Conservation (phyloP, 1,284 basidiomycete species). For the Tylopilus sp. region DNA sequence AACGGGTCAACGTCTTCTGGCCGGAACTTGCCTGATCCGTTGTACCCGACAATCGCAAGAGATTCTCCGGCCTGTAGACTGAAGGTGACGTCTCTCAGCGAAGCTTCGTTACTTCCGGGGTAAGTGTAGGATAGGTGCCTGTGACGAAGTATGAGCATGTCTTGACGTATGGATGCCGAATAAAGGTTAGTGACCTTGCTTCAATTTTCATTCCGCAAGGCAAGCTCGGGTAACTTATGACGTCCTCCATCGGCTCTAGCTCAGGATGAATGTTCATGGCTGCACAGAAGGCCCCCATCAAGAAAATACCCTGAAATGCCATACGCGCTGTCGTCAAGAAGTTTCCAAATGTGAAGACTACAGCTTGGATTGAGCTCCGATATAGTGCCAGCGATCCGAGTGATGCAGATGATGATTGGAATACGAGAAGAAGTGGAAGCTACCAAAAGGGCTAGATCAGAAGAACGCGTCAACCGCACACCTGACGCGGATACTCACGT, state of each 20-base stretch:
- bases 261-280: conserved; percentile 65
- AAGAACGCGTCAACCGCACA: conserved; percentile 8
- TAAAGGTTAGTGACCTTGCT: conserved; percentile 48
- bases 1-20: not conserved
- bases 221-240: conserved; percentile 44
- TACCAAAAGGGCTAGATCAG: conserved; percentile 30
- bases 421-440: conserved; percentile 68
- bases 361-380: conserved; percentile 67
- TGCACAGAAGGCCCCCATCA: conserved; percentile 78
- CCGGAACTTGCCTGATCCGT: conserved; percentile 62
- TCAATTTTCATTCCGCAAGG: conserved; percentile 64
- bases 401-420: conserved; percentile 67
- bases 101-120: conserved; percentile 62
- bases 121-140: conserved; percentile 75
- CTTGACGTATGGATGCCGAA: conserved; percentile 7
- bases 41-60: conserved; percentile 79
- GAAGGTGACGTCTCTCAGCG: conserved; percentile 65
- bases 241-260: conserved; percentile 54
- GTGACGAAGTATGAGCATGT: conserved; percentile 19
- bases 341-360: conserved; percentile 60
- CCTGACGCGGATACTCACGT: conserved; percentile 43
- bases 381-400: conserved; percentile 76
- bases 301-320: conserved; percentile 76
- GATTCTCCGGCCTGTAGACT: conserved; percentile 68
- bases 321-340: conserved; percentile 59